Evolutionary conservation across 2,329 filamentous ascomycete species (phyloP).

Genomic region (Sarocladium strictum): DNA sequence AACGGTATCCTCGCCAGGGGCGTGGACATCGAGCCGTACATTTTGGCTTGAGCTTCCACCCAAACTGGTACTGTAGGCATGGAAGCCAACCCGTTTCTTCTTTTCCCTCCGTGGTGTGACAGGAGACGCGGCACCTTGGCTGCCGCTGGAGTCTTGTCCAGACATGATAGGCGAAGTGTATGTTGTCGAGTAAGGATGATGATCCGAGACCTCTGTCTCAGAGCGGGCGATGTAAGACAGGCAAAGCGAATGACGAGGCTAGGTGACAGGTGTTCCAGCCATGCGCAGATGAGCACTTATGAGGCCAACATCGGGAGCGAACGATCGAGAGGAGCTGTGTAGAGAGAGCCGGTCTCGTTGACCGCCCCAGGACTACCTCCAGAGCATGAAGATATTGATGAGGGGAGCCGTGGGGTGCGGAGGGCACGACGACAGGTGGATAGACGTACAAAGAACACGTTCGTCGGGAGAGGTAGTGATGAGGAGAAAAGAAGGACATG

Average conservation of each 20-base stretch:
- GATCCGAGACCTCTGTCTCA: slow-evolving; percentile 8
- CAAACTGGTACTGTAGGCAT: slow-evolving; percentile 22
- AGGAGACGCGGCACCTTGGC: slow-evolving; percentile 21
- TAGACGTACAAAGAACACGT: background rate
- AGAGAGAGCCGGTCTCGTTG: background rate
- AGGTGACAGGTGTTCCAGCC: background rate
- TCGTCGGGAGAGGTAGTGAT: background rate
- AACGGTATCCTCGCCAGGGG: slow-evolving; percentile 5
- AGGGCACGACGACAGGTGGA: background rate
- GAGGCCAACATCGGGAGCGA: background rate
- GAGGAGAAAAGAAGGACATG: background rate
- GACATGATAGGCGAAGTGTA: slow-evolving; percentile 9
- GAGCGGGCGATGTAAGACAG: slow-evolving; percentile 2
- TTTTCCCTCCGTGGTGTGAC: slow-evolving; percentile 27
- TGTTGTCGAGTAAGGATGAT: background rate
- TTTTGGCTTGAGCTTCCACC: background rate
- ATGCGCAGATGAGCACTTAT: background rate
- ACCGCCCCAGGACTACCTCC: slow-evolving; percentile 1
- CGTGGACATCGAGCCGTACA: background rate
- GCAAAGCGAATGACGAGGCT: slow-evolving; percentile 2
- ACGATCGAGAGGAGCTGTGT: background rate
- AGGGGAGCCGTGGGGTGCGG: background rate
- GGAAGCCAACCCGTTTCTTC: slow-evolving; percentile 36
- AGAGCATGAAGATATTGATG: background rate
- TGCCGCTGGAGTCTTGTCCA: slow-evolving; percentile 20